A percentile compares a stretch with the other conserved stretches of the same genome.
phyloP scores from a whole-genome alignment of 352 stramenopile genomes.

The Phytophthora cactorum region DNA sequence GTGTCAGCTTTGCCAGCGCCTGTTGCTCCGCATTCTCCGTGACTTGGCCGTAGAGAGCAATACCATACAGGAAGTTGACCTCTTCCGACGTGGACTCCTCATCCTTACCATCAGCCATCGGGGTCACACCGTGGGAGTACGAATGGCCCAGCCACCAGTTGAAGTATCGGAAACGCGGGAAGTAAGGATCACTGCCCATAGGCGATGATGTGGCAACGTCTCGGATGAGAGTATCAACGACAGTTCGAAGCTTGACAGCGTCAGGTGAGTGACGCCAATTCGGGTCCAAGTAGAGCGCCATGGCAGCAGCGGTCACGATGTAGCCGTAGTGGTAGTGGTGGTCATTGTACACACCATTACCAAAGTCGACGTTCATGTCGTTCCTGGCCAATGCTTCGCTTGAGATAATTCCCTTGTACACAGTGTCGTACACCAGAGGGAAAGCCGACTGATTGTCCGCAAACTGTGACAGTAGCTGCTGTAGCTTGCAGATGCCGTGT shows the following conservation, averaged over 20 bases:
- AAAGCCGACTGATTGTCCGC: slow-evolving; percentile 51
- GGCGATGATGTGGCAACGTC: slow-evolving; percentile 50
- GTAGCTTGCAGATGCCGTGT: slow-evolving; percentile 53
- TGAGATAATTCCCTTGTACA: slow-evolving; percentile 73
- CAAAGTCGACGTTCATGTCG: slow-evolving; percentile 79
- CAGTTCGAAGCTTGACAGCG: slow-evolving; percentile 43
- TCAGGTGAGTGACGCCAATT: slow-evolving; percentile 45
- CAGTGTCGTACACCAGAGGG: slow-evolving; percentile 70
- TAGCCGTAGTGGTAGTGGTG: slow-evolving; percentile 84
- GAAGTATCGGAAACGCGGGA: slow-evolving; percentile 65
- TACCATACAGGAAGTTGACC: slow-evolving; percentile 72
- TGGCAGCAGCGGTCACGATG: slow-evolving; percentile 57
- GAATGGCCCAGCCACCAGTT: slow-evolving; percentile 76
- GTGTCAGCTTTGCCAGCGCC: slow-evolving; percentile 55
- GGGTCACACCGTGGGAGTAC: slow-evolving; percentile 73
- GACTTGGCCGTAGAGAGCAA: slow-evolving; percentile 54
- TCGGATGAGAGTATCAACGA: slow-evolving; percentile 60
- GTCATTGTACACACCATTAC: slow-evolving; percentile 77
- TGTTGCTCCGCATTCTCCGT: slow-evolving; percentile 51
- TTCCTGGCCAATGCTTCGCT: slow-evolving; percentile 59
- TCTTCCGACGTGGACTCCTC: slow-evolving; percentile 77
- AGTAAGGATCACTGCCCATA: slow-evolving; percentile 43
- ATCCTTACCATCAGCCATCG: slow-evolving; percentile 76
- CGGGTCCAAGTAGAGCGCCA: slow-evolving; percentile 50
- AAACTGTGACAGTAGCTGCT: slow-evolving; percentile 53